phyloP scores from a whole-genome alignment of 768 basidiomycete genomes.

The Suillus subalutaceus region DNA sequence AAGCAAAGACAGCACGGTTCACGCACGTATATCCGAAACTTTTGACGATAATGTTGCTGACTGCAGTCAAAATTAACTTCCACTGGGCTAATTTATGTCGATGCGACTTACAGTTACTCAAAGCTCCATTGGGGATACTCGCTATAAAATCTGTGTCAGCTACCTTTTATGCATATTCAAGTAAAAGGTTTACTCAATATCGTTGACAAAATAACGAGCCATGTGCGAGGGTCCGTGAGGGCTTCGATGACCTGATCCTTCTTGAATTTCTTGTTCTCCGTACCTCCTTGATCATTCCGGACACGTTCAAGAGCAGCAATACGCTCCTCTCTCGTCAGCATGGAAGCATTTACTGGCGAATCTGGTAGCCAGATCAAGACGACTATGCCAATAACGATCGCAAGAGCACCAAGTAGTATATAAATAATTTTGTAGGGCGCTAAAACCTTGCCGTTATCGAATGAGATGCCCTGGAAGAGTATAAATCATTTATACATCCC shows the following conservation, averaged over 20 bases:
- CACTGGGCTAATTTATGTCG: not conserved
- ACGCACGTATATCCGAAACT: slow-evolving; percentile 65
- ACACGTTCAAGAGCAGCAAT: slow-evolving; percentile 67
- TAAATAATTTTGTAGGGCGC: slow-evolving; percentile 67
- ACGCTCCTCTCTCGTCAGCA: slow-evolving; percentile 60
- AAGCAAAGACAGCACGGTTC: not conserved
- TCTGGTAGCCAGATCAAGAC: slow-evolving; percentile 67
- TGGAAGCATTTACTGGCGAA: slow-evolving; percentile 61
- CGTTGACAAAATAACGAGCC: slow-evolving; percentile 62
- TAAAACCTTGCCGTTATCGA: slow-evolving; percentile 47
- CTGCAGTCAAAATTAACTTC: slow-evolving; percentile 31
- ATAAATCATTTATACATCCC: not conserved
- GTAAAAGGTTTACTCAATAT: slow-evolving; percentile 46
- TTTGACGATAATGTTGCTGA: slow-evolving; percentile 65
- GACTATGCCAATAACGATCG: slow-evolving; percentile 57
- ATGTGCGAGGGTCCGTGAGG: slow-evolving; percentile 57
- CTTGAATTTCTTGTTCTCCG: slow-evolving; percentile 62
- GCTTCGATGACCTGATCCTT: slow-evolving; percentile 61
- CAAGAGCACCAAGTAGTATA: slow-evolving; percentile 59
- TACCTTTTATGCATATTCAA: not conserved
- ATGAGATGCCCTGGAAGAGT: slow-evolving; percentile 52
- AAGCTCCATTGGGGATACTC: slow-evolving; percentile 65
- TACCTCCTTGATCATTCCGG: slow-evolving; percentile 67
- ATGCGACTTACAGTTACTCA: slow-evolving; percentile 59
- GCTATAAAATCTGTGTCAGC: slow-evolving; percentile 38